Evolutionary conservation across 208 protist genomes (phyloP).

Genomic region (Wallacemonas sp.): DNA sequence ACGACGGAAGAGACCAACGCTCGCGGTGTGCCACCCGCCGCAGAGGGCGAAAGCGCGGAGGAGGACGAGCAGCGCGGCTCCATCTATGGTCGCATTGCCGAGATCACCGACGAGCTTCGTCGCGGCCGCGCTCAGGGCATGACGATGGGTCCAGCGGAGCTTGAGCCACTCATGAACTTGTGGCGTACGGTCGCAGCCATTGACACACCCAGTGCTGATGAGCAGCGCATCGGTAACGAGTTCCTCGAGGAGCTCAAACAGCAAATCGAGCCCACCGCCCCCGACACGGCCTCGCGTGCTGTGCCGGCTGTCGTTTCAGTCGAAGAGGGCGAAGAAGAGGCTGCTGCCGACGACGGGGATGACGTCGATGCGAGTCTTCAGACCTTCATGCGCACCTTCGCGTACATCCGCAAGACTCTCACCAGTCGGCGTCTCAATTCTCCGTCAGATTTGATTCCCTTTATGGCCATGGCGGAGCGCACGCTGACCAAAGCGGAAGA

Average conservation of each 20-base stretch:
- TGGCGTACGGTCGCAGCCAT: conserved; percentile 30
- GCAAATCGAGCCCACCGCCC: conserved; percentile 1
- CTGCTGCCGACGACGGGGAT: not conserved
- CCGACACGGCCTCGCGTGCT: not conserved
- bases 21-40: not conserved
- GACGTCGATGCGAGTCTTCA: not conserved
- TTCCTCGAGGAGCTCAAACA: conserved; percentile 27
- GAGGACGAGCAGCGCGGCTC: not conserved
- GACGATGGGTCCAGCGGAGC: conserved; percentile 21
- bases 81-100: conserved; percentile 28
- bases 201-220: conserved; percentile 19
- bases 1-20: not conserved
- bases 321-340: not conserved
- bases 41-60: not conserved
- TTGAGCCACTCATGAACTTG: conserved; percentile 25
- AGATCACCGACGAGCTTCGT: conserved; percentile 37
- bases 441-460: conserved; percentile 22
- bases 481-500: conserved; percentile 31
- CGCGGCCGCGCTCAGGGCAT: conserved; percentile 15
- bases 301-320: not conserved
- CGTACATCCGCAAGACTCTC: conserved; percentile 11
- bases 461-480: conserved; percentile 34
- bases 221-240: conserved; percentile 19
- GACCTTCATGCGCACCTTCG: conserved; percentile 20
- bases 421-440: conserved; percentile 1